Evolutionary conservation across 257 asterid species (phyloP), one percentile per base, ranked within the genome.

Genomic region (Sherardia arvensis): DNA sequence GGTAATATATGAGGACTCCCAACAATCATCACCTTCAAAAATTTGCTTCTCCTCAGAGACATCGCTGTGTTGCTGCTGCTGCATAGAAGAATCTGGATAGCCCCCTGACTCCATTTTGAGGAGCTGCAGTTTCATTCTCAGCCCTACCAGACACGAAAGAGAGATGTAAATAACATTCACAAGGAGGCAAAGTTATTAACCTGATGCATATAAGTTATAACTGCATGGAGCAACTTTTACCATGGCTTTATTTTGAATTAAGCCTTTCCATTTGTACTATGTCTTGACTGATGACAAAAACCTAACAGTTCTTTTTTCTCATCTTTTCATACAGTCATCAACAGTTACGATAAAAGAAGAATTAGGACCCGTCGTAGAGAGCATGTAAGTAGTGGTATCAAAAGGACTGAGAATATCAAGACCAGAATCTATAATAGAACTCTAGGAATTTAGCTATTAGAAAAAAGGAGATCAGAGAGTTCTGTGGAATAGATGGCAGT

Each of bases 71-170:
- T 28, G 69, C 21, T 70, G 69, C 21, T 70, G 68, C 25, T 65
- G 85, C 12, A 29, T 48, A 34, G 84, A 51, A 27, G 69, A 30
- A 38, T 83, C 88, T 12, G 78, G 60, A 68, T 45, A 65, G 66
- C 77, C 22, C 73, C 80, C 84, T 0, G 96, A 79, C 74, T 90
- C 96, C 86, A 79, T 86, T 76, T 82, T 93, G 69, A 93, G 95
- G 70, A 85, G 95, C 74, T 79, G 84, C 77, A 93, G 79, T 69
- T 93, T 87, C 90, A 78, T 79, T n/a, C 96, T 77, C 55, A 93
- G 87, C 70, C 74, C 99, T 93, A 38, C 59, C 18, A 23, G 62
- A 62, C 71, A 59, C 10, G 20, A 63, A 64, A 11, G 29, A 53
- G 26, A 28, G 32, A 3, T 65, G 20, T 20, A 49, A 5, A 57